Percentiles rank a stretch among this genome's conserved stretches.
Conservation (phyloP, 306 rosid genomes). For the Arachis hypogaea region DNA sequence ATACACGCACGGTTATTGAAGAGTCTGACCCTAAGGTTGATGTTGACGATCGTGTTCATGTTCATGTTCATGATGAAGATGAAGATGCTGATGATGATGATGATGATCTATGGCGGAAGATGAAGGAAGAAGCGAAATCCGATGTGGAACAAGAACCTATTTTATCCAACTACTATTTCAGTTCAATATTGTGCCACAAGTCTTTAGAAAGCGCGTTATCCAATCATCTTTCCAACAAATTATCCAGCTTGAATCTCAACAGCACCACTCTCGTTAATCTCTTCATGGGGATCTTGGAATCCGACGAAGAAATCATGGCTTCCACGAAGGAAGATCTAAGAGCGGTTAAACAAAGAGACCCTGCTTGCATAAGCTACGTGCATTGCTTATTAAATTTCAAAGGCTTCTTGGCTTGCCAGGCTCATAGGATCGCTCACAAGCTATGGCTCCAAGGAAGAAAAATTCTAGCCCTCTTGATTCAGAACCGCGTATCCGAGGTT, state of each 20-base stretch:
- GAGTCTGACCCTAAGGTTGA: constrained; percentile 10
- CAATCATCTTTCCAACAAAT: constrained; percentile 60
- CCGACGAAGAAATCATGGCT: constrained; percentile 46
- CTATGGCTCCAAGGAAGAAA: constrained; percentile 70
- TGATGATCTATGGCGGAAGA: constrained; percentile 63
- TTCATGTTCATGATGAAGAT: background rate
- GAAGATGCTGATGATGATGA: background rate
- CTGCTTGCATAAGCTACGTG: constrained; percentile 84
- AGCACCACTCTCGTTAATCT: constrained; percentile 55
- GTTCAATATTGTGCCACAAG: constrained; percentile 54
- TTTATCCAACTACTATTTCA: constrained; percentile 51
- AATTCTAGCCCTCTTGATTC: constrained; percentile 69
- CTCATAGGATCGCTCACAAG: constrained; percentile 76
- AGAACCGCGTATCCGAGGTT: constrained; percentile 79
- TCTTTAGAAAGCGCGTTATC: constrained; percentile 68
- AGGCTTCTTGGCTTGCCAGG: constrained; percentile 78
- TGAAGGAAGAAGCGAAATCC: constrained; percentile 66
- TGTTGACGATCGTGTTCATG: background rate
- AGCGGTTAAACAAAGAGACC: constrained; percentile 83
- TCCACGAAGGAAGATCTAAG: constrained; percentile 53
- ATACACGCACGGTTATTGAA: constrained; percentile 28
- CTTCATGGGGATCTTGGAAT: constrained; percentile 50
- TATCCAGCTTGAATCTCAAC: constrained; percentile 61
- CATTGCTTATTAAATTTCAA: constrained; percentile 87
- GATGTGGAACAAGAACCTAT: constrained; percentile 75